Conservation (phyloP, 2,329 filamentous ascomycete species). For the Trichoderma koningiopsis region DNA sequence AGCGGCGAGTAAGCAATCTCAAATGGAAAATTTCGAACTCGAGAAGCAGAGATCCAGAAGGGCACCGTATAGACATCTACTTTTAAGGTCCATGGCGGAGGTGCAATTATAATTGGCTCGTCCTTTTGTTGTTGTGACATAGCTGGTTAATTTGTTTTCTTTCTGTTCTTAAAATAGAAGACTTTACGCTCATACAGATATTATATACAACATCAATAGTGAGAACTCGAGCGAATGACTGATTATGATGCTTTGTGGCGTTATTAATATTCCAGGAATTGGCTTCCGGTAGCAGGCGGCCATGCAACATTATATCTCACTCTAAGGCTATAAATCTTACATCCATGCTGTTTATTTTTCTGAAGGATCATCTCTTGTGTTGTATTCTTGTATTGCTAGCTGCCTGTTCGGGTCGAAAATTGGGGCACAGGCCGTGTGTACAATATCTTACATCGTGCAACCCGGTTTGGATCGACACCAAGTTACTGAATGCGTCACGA, state of each 20-base stretch:
- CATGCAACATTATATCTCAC: neutral
- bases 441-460: too few species aligned
- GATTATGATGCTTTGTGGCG: neutral
- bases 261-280: neutral
- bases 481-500: too few species aligned
- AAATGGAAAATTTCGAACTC: constrained; percentile 38
- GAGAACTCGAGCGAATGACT: neutral
- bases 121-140: neutral
- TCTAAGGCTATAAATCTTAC: neutral
- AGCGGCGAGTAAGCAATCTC: constrained; percentile 49
- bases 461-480: too few species aligned
- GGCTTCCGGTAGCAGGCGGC: too few species aligned
- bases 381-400: too few species aligned
- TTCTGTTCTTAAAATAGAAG: neutral
- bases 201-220: neutral
- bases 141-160: neutral
- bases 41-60: constrained; percentile 42
- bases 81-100: neutral
- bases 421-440: too few species aligned
- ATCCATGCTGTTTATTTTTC: neutral
- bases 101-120: neutral
- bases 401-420: too few species aligned
- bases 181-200: neutral
- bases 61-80: constrained; percentile 42
- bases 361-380: neutral